phyloP scores from a whole-genome alignment of 2,329 filamentous ascomycete species.

The Orbilia ellipsospora region DNA sequence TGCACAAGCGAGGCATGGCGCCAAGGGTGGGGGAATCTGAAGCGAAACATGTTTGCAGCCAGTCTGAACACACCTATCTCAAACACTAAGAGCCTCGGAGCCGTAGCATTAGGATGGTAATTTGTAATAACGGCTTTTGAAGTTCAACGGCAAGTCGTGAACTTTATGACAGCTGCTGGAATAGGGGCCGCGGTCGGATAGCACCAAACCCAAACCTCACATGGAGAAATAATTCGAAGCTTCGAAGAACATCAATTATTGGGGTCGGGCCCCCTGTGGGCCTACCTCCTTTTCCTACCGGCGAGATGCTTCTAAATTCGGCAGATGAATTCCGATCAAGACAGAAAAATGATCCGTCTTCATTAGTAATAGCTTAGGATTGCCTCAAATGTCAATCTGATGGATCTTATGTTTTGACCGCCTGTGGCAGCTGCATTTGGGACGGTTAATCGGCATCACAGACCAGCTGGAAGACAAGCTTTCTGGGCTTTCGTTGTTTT shows the following conservation, averaged over 20 bases:
- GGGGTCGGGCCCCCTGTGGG: too few species aligned
- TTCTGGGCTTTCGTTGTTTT: slow-evolving; percentile 7
- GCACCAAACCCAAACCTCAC: neutral
- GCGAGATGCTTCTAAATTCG: slow-evolving; percentile 2
- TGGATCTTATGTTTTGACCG: slow-evolving; percentile 8
- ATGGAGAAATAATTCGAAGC: neutral
- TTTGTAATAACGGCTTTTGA: slow-evolving; percentile 2
- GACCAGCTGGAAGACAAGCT: slow-evolving; percentile 7
- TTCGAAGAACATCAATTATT: neutral
- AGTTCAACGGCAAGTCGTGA: neutral
- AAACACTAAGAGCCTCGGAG: slow-evolving; percentile 47
- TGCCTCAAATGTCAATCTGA: neutral
- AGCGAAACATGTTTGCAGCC: slow-evolving; percentile 54
- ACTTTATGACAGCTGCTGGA: neutral
- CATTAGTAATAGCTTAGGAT: slow-evolving; percentile 1
- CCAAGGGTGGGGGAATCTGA: slow-evolving; percentile 51
- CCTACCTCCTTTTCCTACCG: neutral
- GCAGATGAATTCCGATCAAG: slow-evolving; percentile 12
- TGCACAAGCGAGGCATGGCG: slow-evolving; percentile 49
- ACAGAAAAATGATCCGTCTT: slow-evolving; percentile 1
- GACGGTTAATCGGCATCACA: slow-evolving; percentile 9
- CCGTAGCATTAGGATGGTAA: slow-evolving; percentile 25
- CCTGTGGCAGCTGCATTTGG: neutral
- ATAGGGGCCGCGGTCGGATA: slow-evolving; percentile 5
- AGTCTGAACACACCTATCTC: slow-evolving; percentile 36